phyloP scores from a whole-genome alignment of 345 rosid species.

The Iberis pinnata region DNA sequence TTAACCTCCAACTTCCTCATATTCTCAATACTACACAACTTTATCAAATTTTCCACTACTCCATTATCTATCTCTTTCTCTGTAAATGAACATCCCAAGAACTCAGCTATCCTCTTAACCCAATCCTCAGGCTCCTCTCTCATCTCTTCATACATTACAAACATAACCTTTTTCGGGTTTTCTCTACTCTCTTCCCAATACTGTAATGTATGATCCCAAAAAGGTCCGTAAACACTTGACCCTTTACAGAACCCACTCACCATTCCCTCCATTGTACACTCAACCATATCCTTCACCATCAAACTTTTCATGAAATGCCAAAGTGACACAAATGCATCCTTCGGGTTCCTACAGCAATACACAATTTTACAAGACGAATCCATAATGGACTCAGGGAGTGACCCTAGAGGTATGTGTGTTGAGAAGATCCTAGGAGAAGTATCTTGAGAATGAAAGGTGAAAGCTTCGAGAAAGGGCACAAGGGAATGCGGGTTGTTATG shows the following conservation, averaged over 20 bases:
- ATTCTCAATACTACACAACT: slow-evolving; percentile 44
- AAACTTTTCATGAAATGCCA: slow-evolving; percentile 48
- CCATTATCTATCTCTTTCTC: slow-evolving; percentile 26
- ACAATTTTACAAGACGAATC: slow-evolving; percentile 42
- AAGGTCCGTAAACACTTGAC: slow-evolving; percentile 40
- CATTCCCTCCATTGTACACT: slow-evolving; percentile 33
- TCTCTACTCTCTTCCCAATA: slow-evolving; percentile 47
- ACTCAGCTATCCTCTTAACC: slow-evolving; percentile 31
- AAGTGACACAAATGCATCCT: slow-evolving; percentile 47
- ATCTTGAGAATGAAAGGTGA: slow-evolving; percentile 21
- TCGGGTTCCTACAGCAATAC: slow-evolving; percentile 53
- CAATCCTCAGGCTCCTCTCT: slow-evolving; percentile 23
- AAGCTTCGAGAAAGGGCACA: slow-evolving; percentile 36
- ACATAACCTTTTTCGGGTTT: slow-evolving; percentile 30
- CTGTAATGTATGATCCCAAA: slow-evolving; percentile 44
- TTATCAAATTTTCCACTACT: slow-evolving; percentile 27
- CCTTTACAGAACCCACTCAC: slow-evolving; percentile 43
- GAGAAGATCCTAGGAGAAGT: slow-evolving; percentile 39
- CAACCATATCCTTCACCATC: slow-evolving; percentile 17
- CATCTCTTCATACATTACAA: slow-evolving; percentile 49
- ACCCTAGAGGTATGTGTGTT: slow-evolving; percentile 38
- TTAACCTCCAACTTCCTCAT: slow-evolving; percentile 47
- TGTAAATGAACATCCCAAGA: slow-evolving; percentile 41
- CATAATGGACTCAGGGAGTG: slow-evolving; percentile 35
- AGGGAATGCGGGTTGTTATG: slow-evolving; percentile 40